phyloP scores from a whole-genome alignment of 2,329 filamentous ascomycete genomes.

The Emergomyces africanus region DNA sequence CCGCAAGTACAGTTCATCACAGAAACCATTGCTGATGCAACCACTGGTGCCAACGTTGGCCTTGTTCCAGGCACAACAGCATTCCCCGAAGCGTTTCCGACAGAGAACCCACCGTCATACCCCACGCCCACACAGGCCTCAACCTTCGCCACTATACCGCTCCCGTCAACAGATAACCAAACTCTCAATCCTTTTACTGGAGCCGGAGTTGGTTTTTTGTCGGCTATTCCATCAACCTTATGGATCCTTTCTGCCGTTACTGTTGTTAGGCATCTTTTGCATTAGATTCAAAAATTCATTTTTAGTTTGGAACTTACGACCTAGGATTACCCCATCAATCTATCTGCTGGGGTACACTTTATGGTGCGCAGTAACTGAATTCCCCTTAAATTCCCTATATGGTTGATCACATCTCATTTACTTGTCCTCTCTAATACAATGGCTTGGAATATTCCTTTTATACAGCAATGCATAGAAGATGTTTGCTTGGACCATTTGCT shows the following conservation, averaged over 20 bases:
- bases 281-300: conserved; percentile 1
- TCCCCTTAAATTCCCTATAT: too few species aligned
- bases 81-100: conserved; percentile 7
- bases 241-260: conserved; percentile 5
- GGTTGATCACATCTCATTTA: too few species aligned
- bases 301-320: background rate
- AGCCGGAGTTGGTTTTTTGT: conserved; percentile 9
- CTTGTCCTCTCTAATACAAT: background rate
- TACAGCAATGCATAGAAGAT: background rate
- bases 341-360: background rate
- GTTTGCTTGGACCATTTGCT: background rate
- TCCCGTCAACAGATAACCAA: conserved; percentile 4
- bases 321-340: background rate
- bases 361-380: background rate
- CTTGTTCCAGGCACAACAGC: conserved; percentile 17
- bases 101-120: conserved; percentile 9
- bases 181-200: conserved; percentile 7
- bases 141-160: conserved; percentile 12
- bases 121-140: conserved; percentile 4
- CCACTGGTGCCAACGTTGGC: conserved; percentile 17
- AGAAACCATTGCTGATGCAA: conserved; percentile 14
- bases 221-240: conserved; percentile 5
- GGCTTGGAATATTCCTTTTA: background rate
- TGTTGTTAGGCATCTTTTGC: conserved; percentile 6
- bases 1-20: conserved; percentile 33